Evolutionary conservation across 306 rosid species (phyloP).

Genomic region (Delonix regia): DNA sequence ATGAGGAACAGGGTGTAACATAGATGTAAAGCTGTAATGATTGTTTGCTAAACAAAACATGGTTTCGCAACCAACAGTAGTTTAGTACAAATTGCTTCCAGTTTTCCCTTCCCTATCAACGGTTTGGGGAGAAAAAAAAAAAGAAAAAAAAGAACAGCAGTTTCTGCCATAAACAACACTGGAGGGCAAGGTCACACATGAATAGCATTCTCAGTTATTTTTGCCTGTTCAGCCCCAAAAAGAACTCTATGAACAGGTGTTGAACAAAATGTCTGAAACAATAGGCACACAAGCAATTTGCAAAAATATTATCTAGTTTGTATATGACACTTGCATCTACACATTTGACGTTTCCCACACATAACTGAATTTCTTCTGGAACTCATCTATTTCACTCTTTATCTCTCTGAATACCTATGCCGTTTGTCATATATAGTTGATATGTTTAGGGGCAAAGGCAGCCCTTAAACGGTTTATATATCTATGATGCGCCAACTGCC

Average conservation of each 20-base stretch:
- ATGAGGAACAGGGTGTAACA: slow-evolving; percentile 20
- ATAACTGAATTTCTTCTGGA: not conserved
- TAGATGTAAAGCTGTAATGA: not conserved
- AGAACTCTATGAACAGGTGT: not conserved
- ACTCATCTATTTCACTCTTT: not conserved
- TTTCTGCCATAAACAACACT: not conserved
- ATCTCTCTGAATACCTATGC: not conserved
- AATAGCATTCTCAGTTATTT: not conserved
- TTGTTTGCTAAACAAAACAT: not conserved
- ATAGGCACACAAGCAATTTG: not conserved
- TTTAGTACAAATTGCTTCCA: not conserved
- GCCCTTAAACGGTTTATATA: not conserved
- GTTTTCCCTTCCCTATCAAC: not conserved
- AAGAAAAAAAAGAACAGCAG: not conserved
- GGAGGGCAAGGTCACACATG: not conserved
- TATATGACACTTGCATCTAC: not conserved
- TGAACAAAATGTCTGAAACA: not conserved
- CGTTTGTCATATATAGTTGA: not conserved
- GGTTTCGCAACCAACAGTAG: not conserved
- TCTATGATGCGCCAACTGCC: not conserved
- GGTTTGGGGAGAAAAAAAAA: too few relatives aligned
- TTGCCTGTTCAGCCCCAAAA: not conserved
- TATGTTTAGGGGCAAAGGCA: not conserved
- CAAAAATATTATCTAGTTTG: not conserved
- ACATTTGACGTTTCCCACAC: not conserved